Base-by-base conservation (phyloP, 83 land plant species). In the Picea abies region DNA sequence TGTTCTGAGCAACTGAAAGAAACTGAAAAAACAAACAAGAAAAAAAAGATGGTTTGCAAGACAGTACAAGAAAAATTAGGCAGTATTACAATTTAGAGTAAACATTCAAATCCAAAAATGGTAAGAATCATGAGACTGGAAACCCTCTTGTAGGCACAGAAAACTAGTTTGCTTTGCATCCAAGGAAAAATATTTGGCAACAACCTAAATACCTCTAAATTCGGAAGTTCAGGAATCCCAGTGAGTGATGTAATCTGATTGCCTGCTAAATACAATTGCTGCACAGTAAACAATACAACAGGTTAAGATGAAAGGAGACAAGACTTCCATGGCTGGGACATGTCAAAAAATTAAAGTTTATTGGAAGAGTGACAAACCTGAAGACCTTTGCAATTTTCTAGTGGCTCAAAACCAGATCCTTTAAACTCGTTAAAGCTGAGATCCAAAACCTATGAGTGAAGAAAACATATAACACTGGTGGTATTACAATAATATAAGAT, bases 221-320 rank as follows among this genome's bases (percentile, higher is more conserved):
- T 95, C 3, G 99, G 98, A 80, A 97, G 94, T 84, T 91, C 88
- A 10, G 99, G 99, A 78, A 97, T 88, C 76, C 94, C 97, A 56
- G 84, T 78, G 60, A 97, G 87, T 35, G 99, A 97, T 3, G 98
- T 91, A 69, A 97, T 97, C 77, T 95, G 99, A 83, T 97, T 97
- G 11, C 99, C 99, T 84, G 99, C 99, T 77, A 97, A 93, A 85
- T 97, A 96, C 5, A 97, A 91, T 96, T 97, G 99, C 98, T 97
- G 87, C 79, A 87, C 4, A 76, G 62, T 44, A n/a, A 81, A 84
- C 20, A 76, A 62, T n/a, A 66, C 64, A 79, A 82, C 5, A 66
- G 44, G 79, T 72, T 41, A 63, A 22, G 8, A 10, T 52, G 12
- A 23, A 76, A 23, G 60, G 25, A 4, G 23, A 49, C 47, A 49